Evolutionary conservation across 106 monocot species (phyloP), one percentile per base, ranked within the genome.

Genomic region (Posidonia australis): DNA sequence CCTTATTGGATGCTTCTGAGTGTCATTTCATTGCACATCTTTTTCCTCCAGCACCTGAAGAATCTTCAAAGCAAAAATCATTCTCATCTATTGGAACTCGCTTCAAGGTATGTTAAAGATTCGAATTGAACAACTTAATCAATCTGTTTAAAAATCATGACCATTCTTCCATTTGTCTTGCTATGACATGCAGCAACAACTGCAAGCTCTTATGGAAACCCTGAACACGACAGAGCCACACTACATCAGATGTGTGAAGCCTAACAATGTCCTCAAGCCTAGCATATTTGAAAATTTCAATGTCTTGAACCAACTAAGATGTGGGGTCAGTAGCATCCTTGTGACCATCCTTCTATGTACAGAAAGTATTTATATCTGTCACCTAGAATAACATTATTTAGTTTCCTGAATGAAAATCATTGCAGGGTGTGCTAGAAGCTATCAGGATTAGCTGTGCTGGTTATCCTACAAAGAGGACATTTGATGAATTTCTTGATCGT

Each of bases 381-480:
- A 31, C 29, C 13, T 14, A 31, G 23, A 28, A 1, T 22, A 28
- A 68, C 3, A 56, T 60, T 26, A n/a, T 28, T 12, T 47, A 14
- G 28, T 60, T 10, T 46, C 0, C 44, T 60, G 1, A 47, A 24
- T 32, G 22, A 63, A 25, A 44, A 46, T 20, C 11, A 24, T 46
- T 26, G 22, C 46, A 99, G 98, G 98, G 98, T 81, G 98, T 99
- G 23, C 66, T 99, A 31, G 98, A 99, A 74, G 98, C 98, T 69
- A 99, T 99, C 51, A 91, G 98, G 66, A 99, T 99, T 22, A 99
- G 98, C 60, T 99, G 98, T 81, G 98, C 98, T 54, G 98, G 98
- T 18, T 99, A 91, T 78, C 98, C 98, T 32, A 99, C 98, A 41
- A 91, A 88, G 70, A 83, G 98, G 65, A 76, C 91, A 75, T 99